Base-by-base conservation (phyloP, 495 filamentous ascomycete genomes). In the Aspergillus diversus region DNA sequence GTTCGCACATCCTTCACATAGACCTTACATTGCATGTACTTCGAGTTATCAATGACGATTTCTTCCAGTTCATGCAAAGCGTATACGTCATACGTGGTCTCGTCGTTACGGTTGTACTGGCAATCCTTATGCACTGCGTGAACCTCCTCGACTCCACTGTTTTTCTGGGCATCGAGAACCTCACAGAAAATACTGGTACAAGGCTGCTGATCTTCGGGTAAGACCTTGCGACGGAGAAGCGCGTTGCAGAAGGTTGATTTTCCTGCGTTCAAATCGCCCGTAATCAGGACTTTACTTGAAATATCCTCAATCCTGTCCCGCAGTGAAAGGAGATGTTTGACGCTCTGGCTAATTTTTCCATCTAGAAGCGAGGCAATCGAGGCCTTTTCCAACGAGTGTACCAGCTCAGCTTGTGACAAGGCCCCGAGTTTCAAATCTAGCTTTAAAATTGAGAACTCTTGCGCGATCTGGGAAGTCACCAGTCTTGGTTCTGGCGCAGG, bases 241-340 rank as follows among this genome's bases (percentile, higher is more conserved):
- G 95, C 96, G 76, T 99, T 99, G 80, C 95, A 99, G 67, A 99
- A 98, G 5, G 95, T 98, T 11, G 95, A 99, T 71, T 99, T 99
- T 69, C 95, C 95, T 13, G 95, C 94, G 72, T 99, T 99, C 53
- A 98, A 75, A 77, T 99, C 95, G 69, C 95, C 95, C 12, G 95
- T 99, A n/a, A 99, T 88, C 66, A 99, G 71, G 15, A 99, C 96
- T 77, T 98, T 99, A 77, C 96, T 98, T 4, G 94, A 91, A 0
- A 91, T 98, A 77, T 99, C 95, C 70, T 97, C 94, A 55, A 99
- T 99, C 55, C 95, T 87, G 65, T 98, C 96, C 62, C 92, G 88
- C 47, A 99, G 82, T 4, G 89, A 84, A 48, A 90, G 80, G 7
- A 99, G 83, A 79, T 99, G 95, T 70, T 92, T 91, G 73, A 97